Base-by-base conservation (phyloP, 306 rosid genomes). In the Carpinus fangiana region DNA sequence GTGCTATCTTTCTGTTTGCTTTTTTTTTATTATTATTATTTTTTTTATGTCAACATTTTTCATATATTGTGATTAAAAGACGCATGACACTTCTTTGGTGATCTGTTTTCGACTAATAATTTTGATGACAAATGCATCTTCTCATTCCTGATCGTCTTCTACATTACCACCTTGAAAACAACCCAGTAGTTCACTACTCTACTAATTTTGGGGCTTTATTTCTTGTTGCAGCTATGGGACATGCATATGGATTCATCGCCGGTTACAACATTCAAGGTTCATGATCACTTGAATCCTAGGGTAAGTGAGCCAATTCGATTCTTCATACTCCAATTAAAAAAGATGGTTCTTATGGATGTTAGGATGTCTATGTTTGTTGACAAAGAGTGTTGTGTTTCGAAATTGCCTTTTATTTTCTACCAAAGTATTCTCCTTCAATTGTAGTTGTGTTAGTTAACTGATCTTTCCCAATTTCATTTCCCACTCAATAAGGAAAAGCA, bases 251-350 rank as follows among this genome's bases (percentile, higher is more conserved):
- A 87, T 78, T 86, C 91, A 52, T 80, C 88, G 17, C 94, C 97
- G 4, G 86, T 91, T 41, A 79, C 89, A 61, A 73, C 53, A 59
- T 89, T 83, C 86, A 88, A 79, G 78, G 70, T 91, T 79, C 97
- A 91, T 20, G 97, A 91, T 73, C 90, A 89, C 74, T 82, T 89
- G 76, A 87, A 83, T 43, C 94, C 90, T 23, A 89, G 84, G 87
- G 97, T 86, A 82, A 80, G 78, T 65, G 10, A 61, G 46, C 36
- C n/a, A 36, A 64, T 36, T 16, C 12, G 4, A 28, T 64, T 36
- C 12, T 0, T 38, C 18, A 34, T 7, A 5, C 34, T 4, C 51
- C 51, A 67, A 8, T 43, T 67, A 34, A 9, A 65, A 65, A 53
- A 73, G 73, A 78, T 73, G 31, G 31, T 72, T 45, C 48, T 0